Percentiles rank a stretch among this genome's conserved stretches.
phyloP scores from a whole-genome alignment of 2,329 filamentous ascomycete species.

The Nemania serpens region DNA sequence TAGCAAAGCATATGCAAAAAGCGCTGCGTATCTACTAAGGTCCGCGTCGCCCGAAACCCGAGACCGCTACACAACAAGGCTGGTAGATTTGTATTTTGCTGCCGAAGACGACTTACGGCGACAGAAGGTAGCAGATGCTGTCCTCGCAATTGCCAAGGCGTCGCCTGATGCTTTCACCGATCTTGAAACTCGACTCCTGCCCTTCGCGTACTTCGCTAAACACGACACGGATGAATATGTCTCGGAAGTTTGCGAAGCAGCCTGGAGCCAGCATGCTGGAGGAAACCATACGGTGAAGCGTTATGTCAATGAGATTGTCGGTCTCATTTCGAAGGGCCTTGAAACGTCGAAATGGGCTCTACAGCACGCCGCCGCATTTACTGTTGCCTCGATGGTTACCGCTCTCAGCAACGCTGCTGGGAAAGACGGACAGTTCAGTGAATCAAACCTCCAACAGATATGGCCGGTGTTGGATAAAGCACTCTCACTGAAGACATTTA shows the following conservation, averaged over 20 bases:
- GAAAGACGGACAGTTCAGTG: constrained; percentile 62
- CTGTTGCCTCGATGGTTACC: constrained; percentile 73
- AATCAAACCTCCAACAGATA: constrained; percentile 63
- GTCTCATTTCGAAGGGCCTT: constrained; percentile 68
- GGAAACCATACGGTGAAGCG: constrained; percentile 80
- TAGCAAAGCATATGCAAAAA: constrained; percentile 83
- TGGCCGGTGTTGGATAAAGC: constrained; percentile 87
- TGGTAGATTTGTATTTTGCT: constrained; percentile 76
- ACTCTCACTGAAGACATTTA: constrained; percentile 86
- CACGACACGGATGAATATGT: constrained; percentile 85
- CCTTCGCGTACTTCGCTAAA: constrained; percentile 85
- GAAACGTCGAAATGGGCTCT: constrained; percentile 86
- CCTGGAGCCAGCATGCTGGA: constrained; percentile 90
- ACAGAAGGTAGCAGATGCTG: constrained; percentile 79
- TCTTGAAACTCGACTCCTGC: constrained; percentile 75
- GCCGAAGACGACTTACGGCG: constrained; percentile 78
- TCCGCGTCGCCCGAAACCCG: constrained; percentile 56
- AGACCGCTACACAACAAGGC: constrained; percentile 55
- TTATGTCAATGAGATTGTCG: constrained; percentile 81
- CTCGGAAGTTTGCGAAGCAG: constrained; percentile 76
- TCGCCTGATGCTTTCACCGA: constrained; percentile 86
- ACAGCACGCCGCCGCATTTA: constrained; percentile 84
- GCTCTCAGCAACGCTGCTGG: constrained; percentile 66
- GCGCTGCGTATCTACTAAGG: constrained; percentile 82
- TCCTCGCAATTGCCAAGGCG: constrained; percentile 81